Evolutionary conservation across 2,329 filamentous ascomycete genomes (phyloP), one percentile per base, ranked within the genome.

Genomic region (Truncatella angustata): DNA sequence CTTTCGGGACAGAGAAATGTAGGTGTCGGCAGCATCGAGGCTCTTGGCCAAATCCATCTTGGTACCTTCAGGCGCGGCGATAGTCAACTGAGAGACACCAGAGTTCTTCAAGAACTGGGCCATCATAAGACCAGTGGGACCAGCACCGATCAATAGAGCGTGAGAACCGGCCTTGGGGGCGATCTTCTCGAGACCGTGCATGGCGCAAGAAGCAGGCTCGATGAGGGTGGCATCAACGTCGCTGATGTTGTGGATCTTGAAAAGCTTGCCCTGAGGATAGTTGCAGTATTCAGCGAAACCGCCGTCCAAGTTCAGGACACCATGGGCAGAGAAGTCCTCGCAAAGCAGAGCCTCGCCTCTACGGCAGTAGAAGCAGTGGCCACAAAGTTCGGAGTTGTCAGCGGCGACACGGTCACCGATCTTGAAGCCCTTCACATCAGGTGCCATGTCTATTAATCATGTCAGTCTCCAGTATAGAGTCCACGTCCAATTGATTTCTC

Each of bases 281-380:
- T 74, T 73, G 59, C 74, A 63, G 74, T 88, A 90, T 67, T 90
- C 85, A 47, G 86, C 87, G 61, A 90, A 90, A 26, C 86, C 86
- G 60, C 86, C 86, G 56, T 86, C 81, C 69, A 88, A 75, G 58
- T 79, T 84, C 42, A 65, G 39, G n/a, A 84, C 81, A 59, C 81
- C 85, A 59, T 87, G 84, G 18, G 82, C 84, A 58, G 83, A 78
- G 67, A 87, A 85, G 59, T 86, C 78, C 68, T 88, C 85, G 67
- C 86, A 90, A 51, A 88, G 79, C 43, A 89, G 71, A 26, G 82
- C 76, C 64, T 88, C 78, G 49, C 86, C 85, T 52, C 84, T 81
- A 57, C 82, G 81, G 73, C 86, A 90, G 73, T 88, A 88, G 76
- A 87, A 88, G 72, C 86, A 90, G 68, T 85, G 80, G 45, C 81